phyloP scores from a whole-genome alignment of 495 filamentous ascomycete genomes.

The Usnea hakonensis region DNA sequence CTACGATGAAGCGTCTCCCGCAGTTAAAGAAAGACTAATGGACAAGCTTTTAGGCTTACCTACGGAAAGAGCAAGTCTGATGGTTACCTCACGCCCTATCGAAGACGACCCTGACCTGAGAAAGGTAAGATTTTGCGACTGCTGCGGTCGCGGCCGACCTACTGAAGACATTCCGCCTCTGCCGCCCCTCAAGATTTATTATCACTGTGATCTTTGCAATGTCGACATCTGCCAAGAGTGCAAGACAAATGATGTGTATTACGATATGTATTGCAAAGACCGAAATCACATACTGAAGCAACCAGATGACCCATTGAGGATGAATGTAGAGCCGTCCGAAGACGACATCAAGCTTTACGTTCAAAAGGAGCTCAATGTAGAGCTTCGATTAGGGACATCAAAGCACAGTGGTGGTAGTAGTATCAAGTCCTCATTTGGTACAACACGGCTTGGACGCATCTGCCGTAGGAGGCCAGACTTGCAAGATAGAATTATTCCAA shows the following conservation, averaged over 20 bases:
- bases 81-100: constrained; percentile 14
- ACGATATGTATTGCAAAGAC: background rate
- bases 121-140: background rate
- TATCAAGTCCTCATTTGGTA: constrained; percentile 9
- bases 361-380: constrained; percentile 4
- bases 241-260: background rate
- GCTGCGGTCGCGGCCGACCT: background rate
- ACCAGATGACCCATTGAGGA: background rate
- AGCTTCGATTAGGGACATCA: background rate
- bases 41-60: background rate
- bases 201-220: background rate
- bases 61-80: constrained; percentile 8
- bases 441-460: constrained; percentile 19
- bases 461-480: constrained; percentile 17
- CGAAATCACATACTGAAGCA: background rate
- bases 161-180: background rate
- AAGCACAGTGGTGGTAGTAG: background rate
- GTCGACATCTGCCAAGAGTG: background rate
- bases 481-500: constrained; percentile 14
- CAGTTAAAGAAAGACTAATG: background rate
- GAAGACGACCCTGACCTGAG: background rate
- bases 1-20: constrained; percentile 11
- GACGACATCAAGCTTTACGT: constrained; percentile 16
- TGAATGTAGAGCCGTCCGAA: constrained; percentile 9
- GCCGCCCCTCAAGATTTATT: constrained; percentile 4